Conservation (phyloP, 768 basidiomycete species). For the Mycena capillaripes region DNA sequence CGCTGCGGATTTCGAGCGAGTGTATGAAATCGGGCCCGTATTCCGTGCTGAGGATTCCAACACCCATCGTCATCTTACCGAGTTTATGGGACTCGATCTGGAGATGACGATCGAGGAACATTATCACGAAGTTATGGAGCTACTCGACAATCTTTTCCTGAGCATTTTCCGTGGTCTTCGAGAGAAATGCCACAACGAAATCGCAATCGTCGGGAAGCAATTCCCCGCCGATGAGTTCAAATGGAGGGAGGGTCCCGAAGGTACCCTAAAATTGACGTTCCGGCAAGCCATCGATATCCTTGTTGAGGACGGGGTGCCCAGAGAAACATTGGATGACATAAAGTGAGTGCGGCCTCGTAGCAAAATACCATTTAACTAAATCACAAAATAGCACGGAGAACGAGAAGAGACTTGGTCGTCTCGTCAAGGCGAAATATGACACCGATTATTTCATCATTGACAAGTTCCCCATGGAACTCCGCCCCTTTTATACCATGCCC, state of each 20-base stretch:
- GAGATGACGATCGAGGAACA: slow-evolving; percentile 99
- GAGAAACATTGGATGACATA: slow-evolving; percentile 90
- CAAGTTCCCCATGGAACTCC: slow-evolving; percentile 96
- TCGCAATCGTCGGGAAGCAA: slow-evolving; percentile 84
- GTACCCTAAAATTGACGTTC: slow-evolving; percentile 89
- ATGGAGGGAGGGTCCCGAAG: slow-evolving; percentile 91
- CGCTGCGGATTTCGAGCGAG: slow-evolving; percentile 97
- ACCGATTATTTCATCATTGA: slow-evolving; percentile 99
- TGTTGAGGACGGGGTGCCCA: slow-evolving; percentile 85
- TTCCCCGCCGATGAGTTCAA: slow-evolving; percentile 98
- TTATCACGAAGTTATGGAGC: slow-evolving; percentile 97
- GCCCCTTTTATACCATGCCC: slow-evolving; percentile 99
- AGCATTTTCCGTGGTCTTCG: slow-evolving; percentile 89
- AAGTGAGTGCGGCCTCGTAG: slow-evolving; percentile 63
- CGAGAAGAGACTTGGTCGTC: slow-evolving; percentile 91
- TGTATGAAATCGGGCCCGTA: slow-evolving; percentile 97
- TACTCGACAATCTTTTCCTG: slow-evolving; percentile 89
- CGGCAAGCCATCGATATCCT: slow-evolving; percentile 90
- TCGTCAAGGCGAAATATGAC: slow-evolving; percentile 94
- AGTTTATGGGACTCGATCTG: slow-evolving; percentile 98
- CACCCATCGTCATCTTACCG: slow-evolving; percentile 98
- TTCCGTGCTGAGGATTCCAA: slow-evolving; percentile 98
- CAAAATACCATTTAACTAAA: neutral
- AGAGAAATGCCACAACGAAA: slow-evolving; percentile 84
- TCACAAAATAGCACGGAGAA: slow-evolving; percentile 82